Base-by-base conservation (phyloP, 805 yeast species). In the Nakazawaea ambrosiae region DNA sequence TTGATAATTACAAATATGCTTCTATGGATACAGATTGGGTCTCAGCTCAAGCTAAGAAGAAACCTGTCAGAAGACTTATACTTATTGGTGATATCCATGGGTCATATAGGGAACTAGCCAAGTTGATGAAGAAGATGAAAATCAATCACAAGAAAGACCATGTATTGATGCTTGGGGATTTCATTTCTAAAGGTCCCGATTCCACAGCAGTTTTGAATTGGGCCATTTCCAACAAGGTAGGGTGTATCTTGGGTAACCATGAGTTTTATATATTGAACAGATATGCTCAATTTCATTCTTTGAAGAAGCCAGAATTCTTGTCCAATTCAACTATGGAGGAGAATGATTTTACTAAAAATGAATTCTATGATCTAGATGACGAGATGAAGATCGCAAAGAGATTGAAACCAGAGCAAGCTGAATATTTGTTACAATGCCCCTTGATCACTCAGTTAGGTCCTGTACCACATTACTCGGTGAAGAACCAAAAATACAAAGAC, bases 61-160 rank as follows among this genome's bases (percentile, higher is more conserved):
- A 9, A 11, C 31, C 37, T n/a, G 57, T 51, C 8, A 66, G 65
- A 28, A 64, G 95, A 42, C 51, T 83, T 12, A 66, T 90, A 4
- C 52, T 87, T 33, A 66, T 89, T 19, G 97, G 97, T 4, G 97
- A 89, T 55, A 75, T 89, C 17, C 97, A 89, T 59, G 97, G 96
- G 2, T 78, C 79, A 47, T 75, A 66, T 48, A 58, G 65, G 6
- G 75, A 75, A 49, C 60, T 88, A 39, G 53, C 54, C 40, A 58
- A 65, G 34, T 61, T 90, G 28, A 58, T 89, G 39, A 49, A 63
- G 7, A 69, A 74, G 49, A 48, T 74, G 16, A 26, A 29, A 12
- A 17, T 39, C 5, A 39, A 39, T 15, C 37, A 33, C 18, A 26
- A 34, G 27, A 39, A 34, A 22, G 56, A 66, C 10, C 74, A 66